These are phyloP conservation scores for Phycomyces nitens DNA, from an alignment of 192 early-diverging fungal genomes.

Conservation along the genomic window DNA sequence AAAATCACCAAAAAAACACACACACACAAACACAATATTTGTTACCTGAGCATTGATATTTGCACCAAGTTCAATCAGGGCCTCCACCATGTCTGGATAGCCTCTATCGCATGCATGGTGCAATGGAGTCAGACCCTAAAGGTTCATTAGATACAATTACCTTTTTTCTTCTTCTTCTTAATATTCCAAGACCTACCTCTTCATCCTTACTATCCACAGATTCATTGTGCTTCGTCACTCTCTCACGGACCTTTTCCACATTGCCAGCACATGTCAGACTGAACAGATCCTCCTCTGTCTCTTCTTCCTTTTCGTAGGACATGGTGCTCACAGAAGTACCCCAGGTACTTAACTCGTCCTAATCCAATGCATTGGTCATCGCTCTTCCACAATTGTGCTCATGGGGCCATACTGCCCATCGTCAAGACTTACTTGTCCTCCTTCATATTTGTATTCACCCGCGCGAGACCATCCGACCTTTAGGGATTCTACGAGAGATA, in stretches of 20 bases:
- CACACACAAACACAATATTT: background rate
- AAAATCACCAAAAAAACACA: background rate
- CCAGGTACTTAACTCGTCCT: background rate
- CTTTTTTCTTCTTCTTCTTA: slow-evolving; percentile 2
- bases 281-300: slow-evolving; percentile 12
- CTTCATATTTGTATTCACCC: slow-evolving; percentile 21
- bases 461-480: slow-evolving; percentile 30
- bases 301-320: slow-evolving; percentile 27
- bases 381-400: too few species aligned
- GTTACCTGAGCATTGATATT: slow-evolving; percentile 26
- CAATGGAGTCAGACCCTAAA: slow-evolving; percentile 48
- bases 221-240: background rate
- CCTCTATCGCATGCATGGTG: slow-evolving; percentile 56
- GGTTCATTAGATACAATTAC: slow-evolving; percentile 8
- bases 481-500: slow-evolving; percentile 23
- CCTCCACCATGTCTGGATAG: slow-evolving; percentile 38
- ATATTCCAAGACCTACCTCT: slow-evolving; percentile 7
- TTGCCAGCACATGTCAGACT: slow-evolving; percentile 16
- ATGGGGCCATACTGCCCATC: too few species aligned
- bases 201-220: slow-evolving; percentile 17
- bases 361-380: background rate
- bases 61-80: slow-evolving; percentile 34
- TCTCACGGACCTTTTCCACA: slow-evolving; percentile 1
- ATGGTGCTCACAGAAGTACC: slow-evolving; percentile 39
- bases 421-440: background rate